phyloP scores from a whole-genome alignment of 1,284 basidiomycete species.

The Erythrobasidium hasegawianum region DNA sequence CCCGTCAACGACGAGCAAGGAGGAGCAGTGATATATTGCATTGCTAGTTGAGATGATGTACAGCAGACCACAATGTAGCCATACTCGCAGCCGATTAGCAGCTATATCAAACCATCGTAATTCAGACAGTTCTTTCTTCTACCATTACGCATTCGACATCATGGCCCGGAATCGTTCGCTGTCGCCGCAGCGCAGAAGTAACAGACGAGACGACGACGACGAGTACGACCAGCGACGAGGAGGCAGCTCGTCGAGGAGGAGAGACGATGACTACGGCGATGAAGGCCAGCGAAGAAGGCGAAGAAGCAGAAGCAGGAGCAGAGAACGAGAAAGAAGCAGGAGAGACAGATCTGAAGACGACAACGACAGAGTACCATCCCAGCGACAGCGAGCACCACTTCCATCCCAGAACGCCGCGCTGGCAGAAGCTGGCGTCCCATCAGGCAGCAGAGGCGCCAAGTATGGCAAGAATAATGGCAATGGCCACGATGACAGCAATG shows the following conservation, averaged over 20 bases:
- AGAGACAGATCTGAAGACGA: constrained; percentile 9
- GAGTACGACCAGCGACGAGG: neutral
- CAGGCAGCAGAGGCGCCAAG: neutral
- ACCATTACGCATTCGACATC: no score
- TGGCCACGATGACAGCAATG: neutral
- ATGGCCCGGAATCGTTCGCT: no score
- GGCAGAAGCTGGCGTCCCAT: constrained; percentile 27
- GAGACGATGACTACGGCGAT: constrained; percentile 8
- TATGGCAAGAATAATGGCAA: constrained; percentile 19
- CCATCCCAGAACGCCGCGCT: constrained; percentile 24
- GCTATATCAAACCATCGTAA: no score
- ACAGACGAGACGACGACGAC: neutral
- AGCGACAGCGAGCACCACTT: constrained; percentile 9
- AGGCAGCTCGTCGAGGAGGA: constrained; percentile 5
- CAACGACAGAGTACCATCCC: neutral
- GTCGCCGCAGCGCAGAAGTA: neutral
- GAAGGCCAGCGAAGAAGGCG: constrained; percentile 8
- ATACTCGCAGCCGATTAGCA: no score
- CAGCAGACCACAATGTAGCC: no score
- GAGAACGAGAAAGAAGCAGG: constrained; percentile 3
- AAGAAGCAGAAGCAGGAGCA: constrained; percentile 3
- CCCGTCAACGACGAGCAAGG: constrained; percentile 4
- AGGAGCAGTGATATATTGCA: neutral
- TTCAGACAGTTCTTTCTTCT: no score
- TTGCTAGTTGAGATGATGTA: no score